These are phyloP conservation scores for Primulina eburnea DNA, from an alignment of 257 asterid species.

Conservation along the genomic window DNA sequence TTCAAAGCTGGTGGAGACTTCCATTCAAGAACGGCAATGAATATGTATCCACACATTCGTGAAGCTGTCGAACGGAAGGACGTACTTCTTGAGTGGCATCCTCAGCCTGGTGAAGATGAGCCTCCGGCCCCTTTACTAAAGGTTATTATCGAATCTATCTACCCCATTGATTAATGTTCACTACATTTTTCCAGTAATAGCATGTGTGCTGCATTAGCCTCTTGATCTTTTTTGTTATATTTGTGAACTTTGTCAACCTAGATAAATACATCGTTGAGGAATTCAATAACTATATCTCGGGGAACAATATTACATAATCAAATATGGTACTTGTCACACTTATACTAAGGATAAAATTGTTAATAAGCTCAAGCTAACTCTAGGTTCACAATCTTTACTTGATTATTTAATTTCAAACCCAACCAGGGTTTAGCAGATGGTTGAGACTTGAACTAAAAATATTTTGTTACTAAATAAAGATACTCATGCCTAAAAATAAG, in stretches of 20 bases:
- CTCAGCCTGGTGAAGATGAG: slow-evolving; percentile 76
- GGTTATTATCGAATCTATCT: slow-evolving; percentile 45
- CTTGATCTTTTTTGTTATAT: neutral
- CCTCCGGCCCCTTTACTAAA: slow-evolving; percentile 94
- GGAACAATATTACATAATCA: neutral
- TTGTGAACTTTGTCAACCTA: neutral
- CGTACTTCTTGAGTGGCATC: slow-evolving; percentile 98
- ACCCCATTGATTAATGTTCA: slow-evolving; percentile 6
- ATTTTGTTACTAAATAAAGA: too few species aligned
- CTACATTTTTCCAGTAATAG: neutral
- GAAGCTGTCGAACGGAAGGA: slow-evolving; percentile 41
- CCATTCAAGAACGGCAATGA: slow-evolving; percentile 95
- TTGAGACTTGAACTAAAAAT: neutral
- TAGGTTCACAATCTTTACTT: neutral
- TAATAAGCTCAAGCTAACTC: neutral
- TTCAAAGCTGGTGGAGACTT: slow-evolving; percentile 96
- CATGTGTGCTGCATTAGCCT: slow-evolving; percentile 1
- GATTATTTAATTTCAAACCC: neutral
- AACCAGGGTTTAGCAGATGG: neutral
- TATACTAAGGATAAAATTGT: neutral
- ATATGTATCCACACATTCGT: slow-evolving; percentile 57
- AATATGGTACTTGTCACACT: neutral
- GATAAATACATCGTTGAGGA: neutral
- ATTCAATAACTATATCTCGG: slow-evolving; percentile 2
- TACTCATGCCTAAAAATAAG: neutral